Conservation (phyloP, 345 rosid genomes). For the Odontarrhena argentea region DNA sequence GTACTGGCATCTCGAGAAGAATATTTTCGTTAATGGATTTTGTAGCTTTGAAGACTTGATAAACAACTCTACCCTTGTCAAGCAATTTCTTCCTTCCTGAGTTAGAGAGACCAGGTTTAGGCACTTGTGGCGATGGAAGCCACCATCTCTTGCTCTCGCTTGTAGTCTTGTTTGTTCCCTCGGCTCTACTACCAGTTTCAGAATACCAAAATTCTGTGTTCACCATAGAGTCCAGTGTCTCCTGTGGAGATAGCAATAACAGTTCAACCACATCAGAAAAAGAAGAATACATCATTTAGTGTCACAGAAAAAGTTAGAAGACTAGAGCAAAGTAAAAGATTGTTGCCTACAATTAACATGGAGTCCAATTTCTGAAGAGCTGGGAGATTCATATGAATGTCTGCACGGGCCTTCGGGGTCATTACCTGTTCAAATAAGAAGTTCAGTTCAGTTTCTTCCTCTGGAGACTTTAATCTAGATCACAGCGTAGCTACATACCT, state of each 20-base stretch:
- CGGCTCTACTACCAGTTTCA: constrained; percentile 79
- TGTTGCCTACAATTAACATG: constrained; percentile 74
- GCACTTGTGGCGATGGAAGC: constrained; percentile 94
- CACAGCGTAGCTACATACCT: constrained; percentile 50
- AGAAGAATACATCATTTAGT: not conserved
- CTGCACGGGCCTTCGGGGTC: constrained; percentile 92
- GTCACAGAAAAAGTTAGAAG: no score
- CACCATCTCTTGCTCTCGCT: constrained; percentile 92
- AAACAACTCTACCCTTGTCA: constrained; percentile 58
- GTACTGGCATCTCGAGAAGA: constrained; percentile 88
- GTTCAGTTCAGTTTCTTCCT: constrained; percentile 30
- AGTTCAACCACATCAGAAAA: not conserved
- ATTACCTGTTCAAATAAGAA: constrained; percentile 66
- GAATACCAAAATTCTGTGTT: constrained; percentile 87
- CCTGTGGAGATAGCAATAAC: constrained; percentile 52
- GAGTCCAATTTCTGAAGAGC: constrained; percentile 93
- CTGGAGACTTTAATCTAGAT: constrained; percentile 7
- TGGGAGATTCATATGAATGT: constrained; percentile 92
- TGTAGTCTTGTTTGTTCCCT: constrained; percentile 67
- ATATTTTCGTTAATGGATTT: constrained; percentile 78
- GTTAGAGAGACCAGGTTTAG: constrained; percentile 75
- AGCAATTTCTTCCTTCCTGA: constrained; percentile 64
- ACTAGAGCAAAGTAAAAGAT: not conserved
- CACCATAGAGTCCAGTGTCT: constrained; percentile 80
- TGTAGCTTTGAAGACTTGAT: constrained; percentile 95